phyloP scores from a whole-genome alignment of 2,329 filamentous ascomycete genomes.

The Paraconiothyrium brasiliense region DNA sequence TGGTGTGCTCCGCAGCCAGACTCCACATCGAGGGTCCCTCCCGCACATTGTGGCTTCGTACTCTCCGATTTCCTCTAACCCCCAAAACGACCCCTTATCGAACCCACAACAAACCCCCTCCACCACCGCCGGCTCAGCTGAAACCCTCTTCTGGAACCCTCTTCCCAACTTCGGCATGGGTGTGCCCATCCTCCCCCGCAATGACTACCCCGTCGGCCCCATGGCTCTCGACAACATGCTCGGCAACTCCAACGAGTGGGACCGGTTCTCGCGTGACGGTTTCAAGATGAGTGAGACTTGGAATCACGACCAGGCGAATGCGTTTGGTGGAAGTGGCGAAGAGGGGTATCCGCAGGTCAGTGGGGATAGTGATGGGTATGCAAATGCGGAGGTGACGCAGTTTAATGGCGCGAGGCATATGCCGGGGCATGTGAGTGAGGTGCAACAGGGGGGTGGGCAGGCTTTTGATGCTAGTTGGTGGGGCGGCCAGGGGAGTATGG shows the following conservation, averaged over 20 bases:
- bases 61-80: conserved; percentile 24
- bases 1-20: conserved; percentile 27
- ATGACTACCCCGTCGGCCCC: conserved; percentile 37
- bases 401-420: conserved; percentile 1
- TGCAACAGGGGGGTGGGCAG: conserved; percentile 1
- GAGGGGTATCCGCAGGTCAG: conserved; percentile 24
- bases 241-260: conserved; percentile 38
- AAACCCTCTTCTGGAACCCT: conserved; percentile 49
- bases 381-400: conserved; percentile 3
- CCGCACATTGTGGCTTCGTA: conserved; percentile 24
- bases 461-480: conserved; percentile 17
- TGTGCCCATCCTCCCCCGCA: conserved; percentile 47
- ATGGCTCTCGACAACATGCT: conserved; percentile 50
- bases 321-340: conserved; percentile 30
- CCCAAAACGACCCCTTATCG: conserved; percentile 19
- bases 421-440: conserved; percentile 6
- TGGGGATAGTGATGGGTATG: conserved; percentile 12
- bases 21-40: conserved; percentile 23
- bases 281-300: conserved; percentile 44
- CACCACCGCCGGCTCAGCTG: conserved; percentile 25
- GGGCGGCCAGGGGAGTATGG: conserved; percentile 5
- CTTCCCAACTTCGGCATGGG: conserved; percentile 47
- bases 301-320: conserved; percentile 26
- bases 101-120: neutral
- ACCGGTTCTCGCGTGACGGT: conserved; percentile 45